phyloP scores from a whole-genome alignment of 1,284 basidiomycete genomes.

The Omphalotus olearius region DNA sequence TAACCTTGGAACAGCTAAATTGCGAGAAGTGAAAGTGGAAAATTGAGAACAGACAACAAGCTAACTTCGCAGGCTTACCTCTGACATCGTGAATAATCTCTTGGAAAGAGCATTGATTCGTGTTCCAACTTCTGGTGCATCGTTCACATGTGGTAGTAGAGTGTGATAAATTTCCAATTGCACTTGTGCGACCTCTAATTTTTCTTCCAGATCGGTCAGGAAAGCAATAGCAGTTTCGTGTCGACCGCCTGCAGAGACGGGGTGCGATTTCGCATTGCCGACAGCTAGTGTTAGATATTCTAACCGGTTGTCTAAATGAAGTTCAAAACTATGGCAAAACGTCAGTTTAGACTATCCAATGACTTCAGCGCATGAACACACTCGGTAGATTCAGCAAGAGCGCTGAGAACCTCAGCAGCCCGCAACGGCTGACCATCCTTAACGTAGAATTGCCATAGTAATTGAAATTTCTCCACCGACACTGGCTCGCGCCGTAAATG shows the following conservation, averaged over 20 bases:
- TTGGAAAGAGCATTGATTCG: constrained; percentile 53
- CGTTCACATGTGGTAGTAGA: constrained; percentile 56
- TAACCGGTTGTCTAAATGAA: constrained; percentile 69
- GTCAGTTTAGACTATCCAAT: constrained; percentile 2
- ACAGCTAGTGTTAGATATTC: constrained; percentile 93
- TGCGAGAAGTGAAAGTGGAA: neutral
- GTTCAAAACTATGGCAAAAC: constrained; percentile 48
- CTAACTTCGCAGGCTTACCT: constrained; percentile 39
- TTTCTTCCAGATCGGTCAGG: constrained; percentile 90
- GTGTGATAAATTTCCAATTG: constrained; percentile 84
- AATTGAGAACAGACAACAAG: constrained; percentile 10
- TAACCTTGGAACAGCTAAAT: constrained; percentile 83
- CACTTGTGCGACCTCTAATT: constrained; percentile 94
- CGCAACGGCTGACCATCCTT: constrained; percentile 82
- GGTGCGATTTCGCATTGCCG: constrained; percentile 93
- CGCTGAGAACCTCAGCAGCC: constrained; percentile 86
- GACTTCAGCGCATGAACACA: constrained; percentile 34
- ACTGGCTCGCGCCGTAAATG: constrained; percentile 84
- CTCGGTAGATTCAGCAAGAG: constrained; percentile 84
- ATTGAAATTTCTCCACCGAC: constrained; percentile 79
- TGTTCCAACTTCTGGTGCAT: constrained; percentile 51
- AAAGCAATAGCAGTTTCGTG: constrained; percentile 89
- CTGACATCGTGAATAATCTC: constrained; percentile 62
- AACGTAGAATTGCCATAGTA: constrained; percentile 97
- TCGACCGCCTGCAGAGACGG: constrained; percentile 67